These are phyloP conservation scores for Irpex sp. DNA, from an alignment of 1,284 basidiomycete genomes.

Conservation along the genomic window DNA sequence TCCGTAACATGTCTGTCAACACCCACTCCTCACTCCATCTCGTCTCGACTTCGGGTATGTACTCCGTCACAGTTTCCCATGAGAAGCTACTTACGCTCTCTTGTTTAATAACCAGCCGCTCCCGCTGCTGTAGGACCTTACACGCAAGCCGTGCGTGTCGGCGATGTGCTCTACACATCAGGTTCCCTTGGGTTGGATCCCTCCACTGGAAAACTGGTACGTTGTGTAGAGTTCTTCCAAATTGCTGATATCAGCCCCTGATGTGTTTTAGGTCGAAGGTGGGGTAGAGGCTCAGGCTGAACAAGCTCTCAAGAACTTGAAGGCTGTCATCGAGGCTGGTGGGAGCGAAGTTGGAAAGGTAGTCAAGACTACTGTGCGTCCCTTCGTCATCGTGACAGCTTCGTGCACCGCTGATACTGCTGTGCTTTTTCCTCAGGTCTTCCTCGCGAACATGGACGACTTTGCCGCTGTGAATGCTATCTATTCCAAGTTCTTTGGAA, in stretches of 20 bases:
- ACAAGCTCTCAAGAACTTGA: slow-evolving; percentile 87
- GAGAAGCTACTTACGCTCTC: not conserved
- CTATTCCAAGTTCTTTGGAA: slow-evolving; percentile 81
- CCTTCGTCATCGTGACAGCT: not conserved
- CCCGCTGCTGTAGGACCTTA: slow-evolving; percentile 90
- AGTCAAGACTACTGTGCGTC: slow-evolving; percentile 79
- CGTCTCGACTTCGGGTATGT: slow-evolving; percentile 52
- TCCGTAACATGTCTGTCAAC: slow-evolving; percentile 34
- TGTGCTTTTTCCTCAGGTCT: slow-evolving; percentile 52
- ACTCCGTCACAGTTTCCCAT: not conserved
- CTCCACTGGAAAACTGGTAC: slow-evolving; percentile 66
- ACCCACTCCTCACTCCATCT: slow-evolving; percentile 51
- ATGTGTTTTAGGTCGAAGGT: slow-evolving; percentile 37
- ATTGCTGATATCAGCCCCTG: not conserved
- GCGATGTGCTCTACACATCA: slow-evolving; percentile 85
- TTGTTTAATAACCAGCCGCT: slow-evolving; percentile 51
- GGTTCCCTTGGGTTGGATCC: slow-evolving; percentile 90
- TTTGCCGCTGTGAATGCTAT: slow-evolving; percentile 82
- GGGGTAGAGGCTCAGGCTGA: slow-evolving; percentile 84
- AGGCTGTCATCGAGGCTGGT: slow-evolving; percentile 79
- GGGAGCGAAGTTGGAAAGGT: slow-evolving; percentile 77
- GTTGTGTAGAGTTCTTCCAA: slow-evolving; percentile 4
- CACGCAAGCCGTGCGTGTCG: slow-evolving; percentile 84
- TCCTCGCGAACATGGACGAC: slow-evolving; percentile 91
- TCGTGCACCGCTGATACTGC: not conserved